These are phyloP conservation scores for Chaetomium olivaceum DNA, from an alignment of 2,329 filamentous ascomycete genomes.

Conservation along the genomic window DNA sequence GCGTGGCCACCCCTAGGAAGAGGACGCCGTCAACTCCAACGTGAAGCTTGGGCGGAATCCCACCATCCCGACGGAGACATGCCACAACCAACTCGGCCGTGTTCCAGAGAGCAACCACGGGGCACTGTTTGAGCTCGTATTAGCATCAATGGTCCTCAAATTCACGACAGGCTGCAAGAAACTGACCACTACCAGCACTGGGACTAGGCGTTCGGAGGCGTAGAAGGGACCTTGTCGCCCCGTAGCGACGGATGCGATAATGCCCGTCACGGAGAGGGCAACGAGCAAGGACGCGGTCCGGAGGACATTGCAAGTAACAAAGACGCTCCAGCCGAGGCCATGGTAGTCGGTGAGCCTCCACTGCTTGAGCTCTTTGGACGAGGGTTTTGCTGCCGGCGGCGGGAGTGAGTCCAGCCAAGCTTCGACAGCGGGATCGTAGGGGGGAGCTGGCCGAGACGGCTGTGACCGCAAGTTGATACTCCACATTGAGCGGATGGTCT, in stretches of 20 bases:
- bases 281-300: constrained; percentile 18
- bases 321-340: constrained; percentile 19
- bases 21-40: constrained; percentile 22
- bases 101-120: constrained; percentile 23
- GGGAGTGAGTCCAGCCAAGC: constrained; percentile 28
- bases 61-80: constrained; percentile 11
- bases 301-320: constrained; percentile 21
- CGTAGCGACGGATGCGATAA: constrained; percentile 10
- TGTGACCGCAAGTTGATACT: constrained; percentile 10
- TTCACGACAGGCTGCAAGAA: background rate
- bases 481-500: constrained; percentile 14
- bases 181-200: constrained; percentile 23
- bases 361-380: constrained; percentile 22
- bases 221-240: background rate
- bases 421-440: constrained; percentile 25
- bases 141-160: background rate
- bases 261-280: constrained; percentile 14
- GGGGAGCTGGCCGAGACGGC: constrained; percentile 26
- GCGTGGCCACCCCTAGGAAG: constrained; percentile 15
- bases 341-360: constrained; percentile 22
- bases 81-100: constrained; percentile 24
- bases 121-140: constrained; percentile 18
- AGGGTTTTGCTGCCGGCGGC: constrained; percentile 13
- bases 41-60: constrained; percentile 25
- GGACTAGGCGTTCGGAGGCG: constrained; percentile 13